These are phyloP conservation scores for Coemansia umbellata DNA, from an alignment of 192 early-diverging fungal genomes.

Conservation along the genomic window DNA sequence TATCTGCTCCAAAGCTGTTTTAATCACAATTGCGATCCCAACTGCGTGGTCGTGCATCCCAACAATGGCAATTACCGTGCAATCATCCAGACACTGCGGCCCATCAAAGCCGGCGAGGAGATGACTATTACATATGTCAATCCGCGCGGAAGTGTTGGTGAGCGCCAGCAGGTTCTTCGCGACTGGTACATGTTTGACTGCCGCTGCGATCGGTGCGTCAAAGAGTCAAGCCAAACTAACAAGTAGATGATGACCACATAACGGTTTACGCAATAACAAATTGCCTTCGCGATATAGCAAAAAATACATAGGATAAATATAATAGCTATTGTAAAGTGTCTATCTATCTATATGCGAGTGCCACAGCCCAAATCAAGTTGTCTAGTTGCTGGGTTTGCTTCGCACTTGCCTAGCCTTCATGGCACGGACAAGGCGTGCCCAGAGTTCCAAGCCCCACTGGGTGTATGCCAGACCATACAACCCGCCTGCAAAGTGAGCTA, in stretches of 20 bases:
- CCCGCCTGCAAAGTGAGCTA: constrained; percentile 69
- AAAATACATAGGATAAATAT: too few species aligned
- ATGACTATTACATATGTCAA: constrained; percentile 59
- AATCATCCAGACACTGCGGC: constrained; percentile 52
- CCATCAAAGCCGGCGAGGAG: constrained; percentile 57
- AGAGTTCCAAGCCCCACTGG: constrained; percentile 41
- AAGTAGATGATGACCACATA: too few species aligned
- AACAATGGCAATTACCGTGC: constrained; percentile 53
- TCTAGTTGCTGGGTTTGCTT: too few species aligned
- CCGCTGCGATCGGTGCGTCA: constrained; percentile 55
- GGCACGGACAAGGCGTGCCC: constrained; percentile 2
- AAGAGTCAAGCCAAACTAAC: constrained; percentile 10
- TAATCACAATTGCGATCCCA: constrained; percentile 58
- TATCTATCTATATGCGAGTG: too few species aligned
- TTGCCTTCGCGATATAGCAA: too few species aligned
- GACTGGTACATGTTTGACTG: constrained; percentile 61
- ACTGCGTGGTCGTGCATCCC: constrained; percentile 53
- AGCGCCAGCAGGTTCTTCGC: constrained; percentile 49
- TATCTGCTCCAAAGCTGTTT: constrained; percentile 59
- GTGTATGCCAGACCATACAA: constrained; percentile 58
- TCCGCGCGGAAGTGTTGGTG: constrained; percentile 54
- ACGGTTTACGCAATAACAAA: too few species aligned
- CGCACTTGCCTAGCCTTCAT: background rate
- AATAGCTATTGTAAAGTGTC: too few species aligned
- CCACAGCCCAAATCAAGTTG: too few species aligned